Percentiles rank a stretch among this genome's conserved stretches.
Evolutionary conservation across 495 filamentous ascomycete genomes (phyloP).

Genomic region (Neurospora sp.): DNA sequence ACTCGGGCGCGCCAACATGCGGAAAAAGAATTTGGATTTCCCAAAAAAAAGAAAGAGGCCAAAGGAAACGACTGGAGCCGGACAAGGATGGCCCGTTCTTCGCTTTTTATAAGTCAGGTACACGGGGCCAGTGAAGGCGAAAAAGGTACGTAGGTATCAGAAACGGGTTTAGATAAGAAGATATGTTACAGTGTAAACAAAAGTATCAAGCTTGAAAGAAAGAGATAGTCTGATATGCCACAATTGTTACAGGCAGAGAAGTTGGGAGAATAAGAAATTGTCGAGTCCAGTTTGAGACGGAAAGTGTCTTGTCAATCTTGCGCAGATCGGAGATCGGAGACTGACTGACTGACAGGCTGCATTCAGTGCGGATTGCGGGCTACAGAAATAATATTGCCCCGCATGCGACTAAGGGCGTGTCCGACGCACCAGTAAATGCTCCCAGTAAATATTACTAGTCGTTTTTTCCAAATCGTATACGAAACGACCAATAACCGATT

Average conservation of each 20-base stretch:
- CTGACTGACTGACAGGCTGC: background rate
- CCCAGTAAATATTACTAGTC: too few species aligned
- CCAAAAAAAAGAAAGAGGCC: background rate
- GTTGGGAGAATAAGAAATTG: background rate
- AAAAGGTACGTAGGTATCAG: background rate
- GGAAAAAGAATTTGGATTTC: background rate
- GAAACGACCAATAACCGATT: too few species aligned
- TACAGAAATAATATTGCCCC: background rate
- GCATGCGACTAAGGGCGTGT: background rate
- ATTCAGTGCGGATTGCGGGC: background rate
- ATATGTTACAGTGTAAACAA: background rate
- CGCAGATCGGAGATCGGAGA: background rate
- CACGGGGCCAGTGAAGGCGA: background rate
- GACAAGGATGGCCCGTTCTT: background rate
- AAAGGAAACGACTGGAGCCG: background rate
- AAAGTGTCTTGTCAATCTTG: background rate
- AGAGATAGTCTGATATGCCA: background rate
- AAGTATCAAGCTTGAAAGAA: background rate
- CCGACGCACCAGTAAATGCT: too few species aligned
- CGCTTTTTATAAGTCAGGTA: background rate
- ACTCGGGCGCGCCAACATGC: constrained; percentile 5
- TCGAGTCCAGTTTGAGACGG: background rate
- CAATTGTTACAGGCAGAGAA: background rate
- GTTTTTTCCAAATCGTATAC: too few species aligned
- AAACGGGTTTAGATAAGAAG: background rate